These are phyloP conservation scores for Fistulinella prunicolor DNA, from an alignment of 768 basidiomycete species.

Conservation along the genomic window DNA sequence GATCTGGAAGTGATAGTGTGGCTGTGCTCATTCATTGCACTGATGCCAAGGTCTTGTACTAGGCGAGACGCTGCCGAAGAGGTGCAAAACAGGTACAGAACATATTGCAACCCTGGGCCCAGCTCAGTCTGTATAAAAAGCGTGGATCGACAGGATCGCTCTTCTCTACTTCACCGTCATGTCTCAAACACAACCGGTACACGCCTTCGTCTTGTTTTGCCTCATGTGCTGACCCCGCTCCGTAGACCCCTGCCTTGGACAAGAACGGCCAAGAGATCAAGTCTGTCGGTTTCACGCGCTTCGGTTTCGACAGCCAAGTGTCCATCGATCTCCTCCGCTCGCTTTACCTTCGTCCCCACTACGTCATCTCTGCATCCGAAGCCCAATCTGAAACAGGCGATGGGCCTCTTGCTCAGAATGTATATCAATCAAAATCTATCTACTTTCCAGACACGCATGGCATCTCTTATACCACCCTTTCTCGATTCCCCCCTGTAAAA, in stretches of 20 bases:
- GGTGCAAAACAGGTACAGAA: no score
- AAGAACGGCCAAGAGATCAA: constrained; percentile 73
- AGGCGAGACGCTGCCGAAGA: no score
- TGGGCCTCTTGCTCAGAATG: constrained; percentile 41
- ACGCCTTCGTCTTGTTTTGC: background rate
- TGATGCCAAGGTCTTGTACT: no score
- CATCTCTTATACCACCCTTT: constrained; percentile 90
- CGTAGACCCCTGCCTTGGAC: constrained; percentile 63
- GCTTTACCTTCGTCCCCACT: constrained; percentile 86
- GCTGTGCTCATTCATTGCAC: no score
- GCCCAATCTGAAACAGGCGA: constrained; percentile 38
- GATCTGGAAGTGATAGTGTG: no score
- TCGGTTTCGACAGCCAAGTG: constrained; percentile 89
- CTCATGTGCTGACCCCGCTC: constrained; percentile 8
- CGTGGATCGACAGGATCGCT: no score
- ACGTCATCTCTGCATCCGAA: constrained; percentile 47
- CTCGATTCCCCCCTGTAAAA: constrained; percentile 90
- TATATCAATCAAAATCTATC: constrained; percentile 82
- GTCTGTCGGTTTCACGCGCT: constrained; percentile 78
- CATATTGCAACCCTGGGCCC: no score
- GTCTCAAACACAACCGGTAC: constrained; percentile 20
- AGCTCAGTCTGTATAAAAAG: no score
- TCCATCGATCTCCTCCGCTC: constrained; percentile 76
- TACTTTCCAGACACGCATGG: constrained; percentile 75
- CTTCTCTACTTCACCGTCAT: no score